Base-by-base conservation (phyloP, 345 rosid species). In the Litchi chinensis region DNA sequence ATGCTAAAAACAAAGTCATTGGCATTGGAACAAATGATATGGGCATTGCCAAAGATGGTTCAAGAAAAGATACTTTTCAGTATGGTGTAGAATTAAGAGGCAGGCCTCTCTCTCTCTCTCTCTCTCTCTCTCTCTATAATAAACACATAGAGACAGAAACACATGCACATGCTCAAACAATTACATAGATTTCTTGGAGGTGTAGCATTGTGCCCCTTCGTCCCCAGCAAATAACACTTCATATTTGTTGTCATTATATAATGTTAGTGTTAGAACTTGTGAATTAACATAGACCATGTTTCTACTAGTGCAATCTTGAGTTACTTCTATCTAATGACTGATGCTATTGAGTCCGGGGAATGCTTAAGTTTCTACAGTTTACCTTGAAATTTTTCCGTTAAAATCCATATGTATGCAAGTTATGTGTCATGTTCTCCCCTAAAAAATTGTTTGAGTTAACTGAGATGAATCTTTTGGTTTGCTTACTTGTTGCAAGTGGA, bases 1-100 rank as follows among this genome's bases (percentile, higher is more conserved):
- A 91, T 87, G 86, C 80, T 80, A 87, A 85, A 76, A 80, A 88
- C 79, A 83, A 84, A 70, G 98, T 95, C 73, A 76, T 88, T 79
- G 99, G 99, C 67, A 90, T 95, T 83, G 92, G 82, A 82, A 95
- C 99, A 48, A 95, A 89, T 84, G 99, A 95, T 89, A 92, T 95
- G 98, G 99, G 99, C 79, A 89, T 95, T 82, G 87, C 98, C 26
- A 93, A 95, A 90, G 89, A 92, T 87, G 97, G 98, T 71, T 85
- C 93, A 54, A 91, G 86, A 88, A 95, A 93, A 87, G 99, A 88
- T 46, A 95, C 67, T 85, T 95, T 91, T 75, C 99, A 93, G 84
- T 87, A 77, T 50, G 99, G 98, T 64, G 97, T 95, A 43, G 93
- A 83, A 82, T 78, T 95, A 59, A 91, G 89, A 89, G 99, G 98